Conservation (phyloP, 306 rosid genomes). For the Senna siamea region DNA sequence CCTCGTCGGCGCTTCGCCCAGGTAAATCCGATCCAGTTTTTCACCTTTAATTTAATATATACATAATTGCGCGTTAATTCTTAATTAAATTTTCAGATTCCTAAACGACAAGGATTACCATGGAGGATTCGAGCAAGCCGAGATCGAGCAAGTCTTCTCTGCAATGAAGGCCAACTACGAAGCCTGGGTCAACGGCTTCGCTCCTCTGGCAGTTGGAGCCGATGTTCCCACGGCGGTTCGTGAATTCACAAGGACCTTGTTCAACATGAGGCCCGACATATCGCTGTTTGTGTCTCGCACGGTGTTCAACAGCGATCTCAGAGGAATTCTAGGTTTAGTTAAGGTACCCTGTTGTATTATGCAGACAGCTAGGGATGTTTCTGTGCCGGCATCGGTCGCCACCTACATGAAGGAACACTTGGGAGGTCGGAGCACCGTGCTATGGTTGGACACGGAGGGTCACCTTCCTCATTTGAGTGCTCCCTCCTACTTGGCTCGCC, state of each 20-base stretch:
- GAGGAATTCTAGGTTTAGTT: constrained; percentile 80
- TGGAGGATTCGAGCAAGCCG: constrained; percentile 78
- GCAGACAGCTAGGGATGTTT: constrained; percentile 75
- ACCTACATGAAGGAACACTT: constrained; percentile 71
- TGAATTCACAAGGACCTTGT: constrained; percentile 83
- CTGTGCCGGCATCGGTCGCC: constrained; percentile 85
- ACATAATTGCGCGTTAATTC: no score
- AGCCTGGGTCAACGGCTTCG: constrained; percentile 86
- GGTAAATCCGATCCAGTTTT: no score
- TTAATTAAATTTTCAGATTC: constrained; percentile 66
- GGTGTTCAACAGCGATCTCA: constrained; percentile 77
- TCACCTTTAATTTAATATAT: no score
- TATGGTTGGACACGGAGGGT: constrained; percentile 86
- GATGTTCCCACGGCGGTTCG: constrained; percentile 83
- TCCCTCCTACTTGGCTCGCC: constrained; percentile 63
- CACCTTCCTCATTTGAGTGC: constrained; percentile 92
- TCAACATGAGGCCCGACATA: constrained; percentile 96
- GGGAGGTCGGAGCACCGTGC: constrained; percentile 78
- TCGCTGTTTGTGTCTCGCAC: constrained; percentile 69
- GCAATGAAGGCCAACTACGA: constrained; percentile 87
- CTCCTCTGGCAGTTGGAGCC: constrained; percentile 82
- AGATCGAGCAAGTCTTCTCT: constrained; percentile 62
- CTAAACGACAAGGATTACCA: constrained; percentile 84
- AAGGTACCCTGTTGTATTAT: constrained; percentile 78
- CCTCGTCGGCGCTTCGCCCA: constrained; percentile 93